These are phyloP conservation scores for Pyricularia pennisetigena DNA, from an alignment of 2,329 filamentous ascomycete species.

Conservation along the genomic window DNA sequence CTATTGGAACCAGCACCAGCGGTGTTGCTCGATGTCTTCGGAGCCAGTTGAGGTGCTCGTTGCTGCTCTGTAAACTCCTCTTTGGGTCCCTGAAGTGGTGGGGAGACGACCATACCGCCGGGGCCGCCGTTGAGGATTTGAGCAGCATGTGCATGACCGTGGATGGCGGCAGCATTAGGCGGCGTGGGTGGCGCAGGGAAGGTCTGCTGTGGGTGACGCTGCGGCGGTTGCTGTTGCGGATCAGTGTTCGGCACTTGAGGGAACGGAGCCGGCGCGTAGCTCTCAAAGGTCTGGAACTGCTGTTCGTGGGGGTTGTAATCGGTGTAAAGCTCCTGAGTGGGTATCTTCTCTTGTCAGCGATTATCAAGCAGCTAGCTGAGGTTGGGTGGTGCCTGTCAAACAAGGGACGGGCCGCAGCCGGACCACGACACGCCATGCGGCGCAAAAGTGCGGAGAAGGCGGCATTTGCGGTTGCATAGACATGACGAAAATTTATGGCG, in stretches of 20 bases:
- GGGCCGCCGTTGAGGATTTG: constrained; percentile 13
- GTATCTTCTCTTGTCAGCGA: neutral
- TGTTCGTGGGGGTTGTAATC: constrained; percentile 31
- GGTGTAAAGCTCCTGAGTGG: constrained; percentile 38
- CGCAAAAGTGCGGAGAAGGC: neutral
- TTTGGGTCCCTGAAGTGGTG: constrained; percentile 20
- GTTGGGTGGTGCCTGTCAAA: neutral
- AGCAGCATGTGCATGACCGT: constrained; percentile 16
- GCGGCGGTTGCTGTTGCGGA: constrained; percentile 10
- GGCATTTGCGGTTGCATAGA: neutral
- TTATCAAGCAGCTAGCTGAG: neutral
- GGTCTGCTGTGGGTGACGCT: constrained; percentile 13
- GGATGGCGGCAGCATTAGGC: constrained; percentile 24
- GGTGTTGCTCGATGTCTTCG: constrained; percentile 8
- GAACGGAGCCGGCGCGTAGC: constrained; percentile 31
- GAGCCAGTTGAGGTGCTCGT: constrained; percentile 14
- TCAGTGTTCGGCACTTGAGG: constrained; percentile 14
- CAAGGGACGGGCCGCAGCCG: neutral
- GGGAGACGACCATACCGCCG: constrained; percentile 5
- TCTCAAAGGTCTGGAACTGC: constrained; percentile 36
- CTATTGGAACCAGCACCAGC: constrained; percentile 36
- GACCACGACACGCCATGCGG: neutral
- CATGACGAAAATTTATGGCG: neutral
- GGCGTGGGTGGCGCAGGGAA: constrained; percentile 42
- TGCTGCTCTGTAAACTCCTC: constrained; percentile 27